phyloP scores from a whole-genome alignment of 805 yeast species.

The Zygosaccharomyces lentus region DNA sequence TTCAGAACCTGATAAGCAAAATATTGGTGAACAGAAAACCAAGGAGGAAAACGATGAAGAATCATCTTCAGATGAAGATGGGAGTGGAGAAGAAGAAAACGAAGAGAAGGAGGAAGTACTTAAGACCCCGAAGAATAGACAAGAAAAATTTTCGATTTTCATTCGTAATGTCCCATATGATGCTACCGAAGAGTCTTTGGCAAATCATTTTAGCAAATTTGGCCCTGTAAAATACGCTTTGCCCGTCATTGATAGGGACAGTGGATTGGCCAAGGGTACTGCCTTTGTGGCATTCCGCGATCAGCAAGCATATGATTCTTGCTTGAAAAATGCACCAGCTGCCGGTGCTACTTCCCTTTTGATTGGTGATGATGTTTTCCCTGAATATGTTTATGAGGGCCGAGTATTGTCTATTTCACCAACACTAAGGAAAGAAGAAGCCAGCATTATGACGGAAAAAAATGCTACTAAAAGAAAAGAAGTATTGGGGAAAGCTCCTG shows the following conservation, averaged over 20 bases:
- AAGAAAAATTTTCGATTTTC: slow-evolving; percentile 70
- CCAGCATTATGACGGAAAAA: slow-evolving; percentile 65
- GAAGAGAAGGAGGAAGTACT: slow-evolving; percentile 35
- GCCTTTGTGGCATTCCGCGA: slow-evolving; percentile 85
- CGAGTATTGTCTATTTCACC: slow-evolving; percentile 79
- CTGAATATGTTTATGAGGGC: slow-evolving; percentile 87
- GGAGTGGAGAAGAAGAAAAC: slow-evolving; percentile 32
- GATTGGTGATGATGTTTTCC: slow-evolving; percentile 88
- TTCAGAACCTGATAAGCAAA: slow-evolving; percentile 14
- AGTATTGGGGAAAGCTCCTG: slow-evolving; percentile 72
- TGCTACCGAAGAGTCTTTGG: slow-evolving; percentile 74
- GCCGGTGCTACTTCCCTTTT: slow-evolving; percentile 59
- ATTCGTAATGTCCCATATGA: slow-evolving; percentile 94
- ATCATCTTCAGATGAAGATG: slow-evolving; percentile 4
- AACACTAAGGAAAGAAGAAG: slow-evolving; percentile 83
- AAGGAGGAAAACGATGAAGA: slow-evolving; percentile 31
- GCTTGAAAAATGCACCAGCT: slow-evolving; percentile 76
- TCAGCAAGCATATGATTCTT: slow-evolving; percentile 58
- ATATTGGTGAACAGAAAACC: slow-evolving; percentile 30
- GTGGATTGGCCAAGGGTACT: slow-evolving; percentile 88
- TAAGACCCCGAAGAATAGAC: slow-evolving; percentile 44
- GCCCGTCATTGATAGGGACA: slow-evolving; percentile 81
- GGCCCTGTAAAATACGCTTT: slow-evolving; percentile 90
- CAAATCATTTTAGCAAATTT: slow-evolving; percentile 72
- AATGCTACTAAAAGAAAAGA: slow-evolving; percentile 71